Percentiles rank a stretch among this genome's conserved stretches.
These are phyloP conservation scores for Bipolaris gigantea DNA, from an alignment of 2,329 filamentous ascomycete genomes.

Conservation along the genomic window DNA sequence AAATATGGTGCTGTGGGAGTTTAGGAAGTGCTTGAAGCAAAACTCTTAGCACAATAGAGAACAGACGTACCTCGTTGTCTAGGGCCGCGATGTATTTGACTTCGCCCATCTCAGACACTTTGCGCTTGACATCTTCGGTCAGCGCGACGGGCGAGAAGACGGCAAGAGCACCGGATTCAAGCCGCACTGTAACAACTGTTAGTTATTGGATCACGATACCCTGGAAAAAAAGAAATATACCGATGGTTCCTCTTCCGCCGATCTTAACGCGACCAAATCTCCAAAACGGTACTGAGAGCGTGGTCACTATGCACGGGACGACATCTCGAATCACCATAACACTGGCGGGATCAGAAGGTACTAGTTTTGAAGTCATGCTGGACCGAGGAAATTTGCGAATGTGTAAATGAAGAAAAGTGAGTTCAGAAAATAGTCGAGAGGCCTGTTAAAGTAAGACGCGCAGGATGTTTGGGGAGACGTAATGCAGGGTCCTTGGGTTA, in stretches of 20 bases:
- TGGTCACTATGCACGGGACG: slow-evolving; percentile 71
- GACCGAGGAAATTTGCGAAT: neutral
- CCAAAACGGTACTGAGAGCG: slow-evolving; percentile 79
- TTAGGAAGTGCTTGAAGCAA: too few relatives aligned
- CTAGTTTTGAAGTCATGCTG: slow-evolving; percentile 44
- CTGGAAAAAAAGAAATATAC: slow-evolving; percentile 52
- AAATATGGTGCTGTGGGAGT: slow-evolving; percentile 77
- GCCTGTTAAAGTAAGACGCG: neutral
- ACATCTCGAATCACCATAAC: slow-evolving; percentile 90
- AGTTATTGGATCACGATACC: slow-evolving; percentile 5
- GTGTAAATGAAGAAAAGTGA: neutral
- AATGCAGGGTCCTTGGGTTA: slow-evolving; percentile 16
- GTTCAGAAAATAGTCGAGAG: neutral
- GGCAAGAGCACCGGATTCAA: slow-evolving; percentile 75
- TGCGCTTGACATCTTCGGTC: slow-evolving; percentile 72
- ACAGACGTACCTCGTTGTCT: slow-evolving; percentile 65
- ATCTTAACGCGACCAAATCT: slow-evolving; percentile 79
- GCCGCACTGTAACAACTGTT: slow-evolving; percentile 61
- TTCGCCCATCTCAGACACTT: slow-evolving; percentile 60
- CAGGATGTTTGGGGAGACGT: slow-evolving; percentile 25
- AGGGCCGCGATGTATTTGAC: slow-evolving; percentile 84
- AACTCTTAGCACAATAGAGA: neutral
- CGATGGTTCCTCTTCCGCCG: slow-evolving; percentile 83
- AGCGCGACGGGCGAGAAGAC: slow-evolving; percentile 91
- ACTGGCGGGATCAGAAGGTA: slow-evolving; percentile 68